Base-by-base conservation (phyloP, 176 grass and related monocot species). In the Carex cristatella region DNA sequence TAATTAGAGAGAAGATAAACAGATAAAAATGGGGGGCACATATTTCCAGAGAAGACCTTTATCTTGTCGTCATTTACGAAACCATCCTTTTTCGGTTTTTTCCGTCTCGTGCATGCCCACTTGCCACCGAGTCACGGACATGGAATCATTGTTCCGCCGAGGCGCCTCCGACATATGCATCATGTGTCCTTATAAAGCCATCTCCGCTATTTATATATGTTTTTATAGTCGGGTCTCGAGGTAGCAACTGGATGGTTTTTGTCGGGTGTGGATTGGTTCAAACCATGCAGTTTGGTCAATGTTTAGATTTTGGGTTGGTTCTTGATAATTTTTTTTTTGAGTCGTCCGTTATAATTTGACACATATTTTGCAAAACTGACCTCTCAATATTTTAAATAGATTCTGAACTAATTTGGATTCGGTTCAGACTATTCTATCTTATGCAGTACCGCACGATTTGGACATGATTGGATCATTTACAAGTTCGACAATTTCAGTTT, bases 131-230 rank as follows among this genome's bases (percentile, higher is more conserved):
- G 60, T 83, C 80, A 83, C 80, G 80, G 80, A 66, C 62, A 51
- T 33, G 61, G 62, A 83, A 83, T 83, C 80, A 68, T 83, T 27
- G 40, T 13, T 83, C 23, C 35, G 79, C 32, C 79, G 58, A 81
- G 60, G 79, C 60, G 79, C 79, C 55, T 81, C 79, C 79, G 57
- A 61, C 73, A 77, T 56, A 77, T 77, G 73, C 73, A 77, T 77
- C 73, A 49, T 77, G 73, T 77, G 73, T 55, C 49, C 46, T 32
- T 56, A 56, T 54, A 56, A 77, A 56, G 27, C 28, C 73, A 56
- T 77, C 27, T 54, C 49, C 27, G 1, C 12, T 77, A 56, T 55
- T 32, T 76, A 76, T 75, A 75, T 51, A 75, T 30, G 2, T 44
- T 42, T 70, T 46, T 42, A 72, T 76, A 30, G 55, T 11, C 49